phyloP scores from a whole-genome alignment of 345 rosid genomes.

The Pseudoturritis turrita region DNA sequence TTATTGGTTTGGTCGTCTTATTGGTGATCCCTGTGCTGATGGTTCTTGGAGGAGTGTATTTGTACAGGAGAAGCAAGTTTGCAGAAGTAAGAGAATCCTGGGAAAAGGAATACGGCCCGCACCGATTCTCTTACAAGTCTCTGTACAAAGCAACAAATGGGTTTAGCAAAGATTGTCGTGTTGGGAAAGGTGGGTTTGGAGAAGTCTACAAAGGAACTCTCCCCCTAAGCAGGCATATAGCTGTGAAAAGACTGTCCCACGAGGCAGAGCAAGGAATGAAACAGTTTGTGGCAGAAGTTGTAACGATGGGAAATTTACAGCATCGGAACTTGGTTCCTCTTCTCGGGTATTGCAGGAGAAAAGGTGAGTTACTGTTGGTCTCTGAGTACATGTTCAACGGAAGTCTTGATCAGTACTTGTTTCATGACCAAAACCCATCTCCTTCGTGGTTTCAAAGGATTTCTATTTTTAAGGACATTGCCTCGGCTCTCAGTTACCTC shows the following conservation, averaged over 20 bases:
- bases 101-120: constrained; percentile 39
- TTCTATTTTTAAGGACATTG: constrained; percentile 31
- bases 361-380: constrained; percentile 33
- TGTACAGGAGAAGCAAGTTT: constrained; percentile 18
- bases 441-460: constrained; percentile 35
- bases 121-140: constrained; percentile 30
- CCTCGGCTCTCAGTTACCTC: constrained; percentile 28
- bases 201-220: constrained; percentile 35
- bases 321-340: constrained; percentile 41
- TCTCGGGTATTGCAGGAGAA: constrained; percentile 35
- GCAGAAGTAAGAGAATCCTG: constrained; percentile 37
- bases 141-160: constrained; percentile 41
- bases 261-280: constrained; percentile 38
- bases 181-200: constrained; percentile 43
- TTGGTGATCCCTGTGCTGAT: constrained; percentile 8
- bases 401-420: constrained; percentile 36
- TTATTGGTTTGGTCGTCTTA: background rate
- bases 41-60: constrained; percentile 8
- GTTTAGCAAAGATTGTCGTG: constrained; percentile 25
- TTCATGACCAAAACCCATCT: background rate
- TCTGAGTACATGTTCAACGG: constrained; percentile 38
- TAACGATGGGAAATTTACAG: constrained; percentile 32
- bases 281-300: constrained; percentile 41
- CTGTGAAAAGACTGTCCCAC: constrained; percentile 42
- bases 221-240: constrained; percentile 21